Evolutionary conservation across 2,329 filamentous ascomycete species (phyloP), one percentile per base, ranked within the genome.

Genomic region (Lecanoromycetidae sp.): DNA sequence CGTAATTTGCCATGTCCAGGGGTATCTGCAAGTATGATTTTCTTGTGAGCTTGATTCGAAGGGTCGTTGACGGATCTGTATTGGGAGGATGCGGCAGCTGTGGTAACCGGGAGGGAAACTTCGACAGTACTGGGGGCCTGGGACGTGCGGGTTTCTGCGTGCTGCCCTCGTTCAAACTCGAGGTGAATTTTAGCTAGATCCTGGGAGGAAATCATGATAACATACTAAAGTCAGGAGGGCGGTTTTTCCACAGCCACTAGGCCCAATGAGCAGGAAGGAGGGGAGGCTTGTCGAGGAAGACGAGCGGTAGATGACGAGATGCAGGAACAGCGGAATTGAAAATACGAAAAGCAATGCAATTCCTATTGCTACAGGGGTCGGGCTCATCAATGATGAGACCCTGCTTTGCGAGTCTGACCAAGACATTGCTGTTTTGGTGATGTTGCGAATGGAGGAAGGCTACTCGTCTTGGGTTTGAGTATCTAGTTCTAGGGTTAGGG

Each of bases 1-100:
- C 91, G 85, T 50, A 98, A 78, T 68, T 98, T 98, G 57, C 87
- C 87, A 68, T 98, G 91, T 32, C 91, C 91, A 0, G 91, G 91
- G 1, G 90, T 96, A 67, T 98, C 91, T 60, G 85, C 69, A 27
- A 96, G 69, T 33, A 84, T 69, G 62, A 91, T 85, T 61, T 79
- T 82, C 54, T 76, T 79, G 60, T 82, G 79, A 3, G 64, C 56
- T 52, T 69, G 64, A 40, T 66, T 66, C 8, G 77, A 72, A 20
- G 76, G 74, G 60, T 85, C 81, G 58, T 82, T 77, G 22, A 70
- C 65, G 35, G 78, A 82, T 54, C 81, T 77, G 63, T 78, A 85
- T 57, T 73, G 71, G 49, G 79, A 73, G 23, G 77, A 79, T 19
- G 68, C 68, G 8, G 77, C 69, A 7, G 67, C 63, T 10, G 71